Evolutionary conservation across 306 rosid genomes (phyloP).

Genomic region (Prunus armeniaca): DNA sequence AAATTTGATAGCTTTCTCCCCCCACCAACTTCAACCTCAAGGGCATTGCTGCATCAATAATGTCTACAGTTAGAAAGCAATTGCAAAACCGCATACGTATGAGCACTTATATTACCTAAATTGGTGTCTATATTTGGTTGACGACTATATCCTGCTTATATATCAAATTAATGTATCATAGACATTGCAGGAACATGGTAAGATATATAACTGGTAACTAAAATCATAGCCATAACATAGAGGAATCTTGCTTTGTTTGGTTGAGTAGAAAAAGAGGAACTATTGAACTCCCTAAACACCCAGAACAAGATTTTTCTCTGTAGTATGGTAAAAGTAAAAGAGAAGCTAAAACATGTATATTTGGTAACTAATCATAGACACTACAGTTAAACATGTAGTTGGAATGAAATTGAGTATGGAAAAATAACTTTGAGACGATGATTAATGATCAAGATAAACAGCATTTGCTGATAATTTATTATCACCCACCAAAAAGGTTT

Average conservation of each 20-base stretch:
- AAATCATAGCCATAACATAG: no score
- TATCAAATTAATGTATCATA: neutral
- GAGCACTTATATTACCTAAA: conserved; percentile 3
- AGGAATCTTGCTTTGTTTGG: no score
- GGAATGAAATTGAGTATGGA: neutral
- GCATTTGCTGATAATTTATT: neutral
- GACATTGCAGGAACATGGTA: no score
- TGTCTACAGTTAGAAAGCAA: conserved; percentile 24
- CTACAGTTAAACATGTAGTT: neutral
- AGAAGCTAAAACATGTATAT: neutral
- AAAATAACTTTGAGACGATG: neutral
- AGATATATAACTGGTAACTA: no score
- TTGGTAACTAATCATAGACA: neutral
- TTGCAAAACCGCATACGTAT: neutral
- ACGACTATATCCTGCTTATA: neutral
- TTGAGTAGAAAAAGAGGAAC: neutral
- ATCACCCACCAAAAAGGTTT: neutral
- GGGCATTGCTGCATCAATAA: conserved; percentile 60
- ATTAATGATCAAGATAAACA: neutral
- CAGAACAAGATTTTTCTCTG: conserved; percentile 3
- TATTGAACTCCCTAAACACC: neutral
- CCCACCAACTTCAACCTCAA: conserved; percentile 94
- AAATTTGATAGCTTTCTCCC: conserved; percentile 90
- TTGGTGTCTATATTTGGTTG: neutral
- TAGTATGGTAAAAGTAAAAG: neutral